Evolutionary conservation across 2,329 filamentous ascomycete genomes (phyloP), one percentile per base, ranked within the genome.

Genomic region (Didymosphaeria variabile): DNA sequence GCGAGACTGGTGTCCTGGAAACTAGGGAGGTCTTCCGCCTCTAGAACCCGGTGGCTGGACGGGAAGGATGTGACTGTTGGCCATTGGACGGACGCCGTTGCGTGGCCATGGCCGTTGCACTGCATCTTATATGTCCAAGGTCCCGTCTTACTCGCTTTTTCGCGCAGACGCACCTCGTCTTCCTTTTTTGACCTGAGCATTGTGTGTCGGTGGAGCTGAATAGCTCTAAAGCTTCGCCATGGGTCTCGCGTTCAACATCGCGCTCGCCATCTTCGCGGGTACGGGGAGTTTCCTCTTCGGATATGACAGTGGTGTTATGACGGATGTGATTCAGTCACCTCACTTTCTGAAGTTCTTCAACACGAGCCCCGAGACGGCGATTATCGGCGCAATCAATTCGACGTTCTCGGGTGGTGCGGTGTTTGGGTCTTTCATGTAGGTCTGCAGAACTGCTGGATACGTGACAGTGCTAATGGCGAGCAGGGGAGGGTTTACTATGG

Each of bases 341-440:
- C 79, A 86, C 67, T 89, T 90, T 72, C 80, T 88, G 19, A 60
- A 71, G 1, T 87, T 85, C 70, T 90, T 90, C 76, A 78, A 87
- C 42, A 85, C 85, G 5, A 73, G 70, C 1, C 81, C 76, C 29
- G 80, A 78, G 1, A 82, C 82, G 67, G 78, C 84, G 5, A 84
- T 87, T 54, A 80, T 89, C 58, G 88, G 88, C 12, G 87, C 87
- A 21, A 86, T 90, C 71, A 87, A 88, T 69, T 87, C 86, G 60
- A 88, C 88, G 26, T 90, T 89, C 67, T 84, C 83, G 15, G 85
- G 84, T 5, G 85, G 85, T n/a, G 85, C 84, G 58, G 81, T 85
- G 34, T 84, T 87, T 63, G 85, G 85, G 5, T 80, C 84, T 31
- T 77, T 87, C 26, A 82, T 84, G 76, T 77, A 64, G 59, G 73